Conservation (phyloP, 2,329 filamentous ascomycete genomes). For the Samsoniella hepiali region DNA sequence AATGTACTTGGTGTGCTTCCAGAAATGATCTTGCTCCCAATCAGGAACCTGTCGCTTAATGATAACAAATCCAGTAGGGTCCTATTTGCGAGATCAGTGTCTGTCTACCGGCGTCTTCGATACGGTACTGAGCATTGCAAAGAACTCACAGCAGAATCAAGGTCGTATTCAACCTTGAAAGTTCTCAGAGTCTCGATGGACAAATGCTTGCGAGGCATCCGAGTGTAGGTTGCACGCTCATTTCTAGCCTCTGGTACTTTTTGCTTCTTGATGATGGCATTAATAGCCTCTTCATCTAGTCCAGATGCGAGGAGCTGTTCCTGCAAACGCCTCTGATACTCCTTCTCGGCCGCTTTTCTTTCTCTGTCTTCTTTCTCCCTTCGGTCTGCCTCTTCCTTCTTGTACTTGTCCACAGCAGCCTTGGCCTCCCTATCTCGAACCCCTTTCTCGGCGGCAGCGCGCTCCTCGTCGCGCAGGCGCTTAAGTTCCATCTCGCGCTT, state of each 20-base stretch:
- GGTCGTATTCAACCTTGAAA: conserved; percentile 56
- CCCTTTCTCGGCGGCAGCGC: conserved; percentile 41
- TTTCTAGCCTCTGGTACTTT: conserved; percentile 36
- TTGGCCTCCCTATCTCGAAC: conserved; percentile 44
- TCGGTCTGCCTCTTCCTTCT: conserved; percentile 47
- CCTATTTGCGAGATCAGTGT: conserved; percentile 43
- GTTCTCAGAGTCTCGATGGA: conserved; percentile 58
- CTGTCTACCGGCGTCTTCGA: background rate
- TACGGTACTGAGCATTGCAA: background rate
- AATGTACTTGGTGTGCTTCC: conserved; percentile 65
- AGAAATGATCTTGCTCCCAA: conserved; percentile 67
- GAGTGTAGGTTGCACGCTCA: conserved; percentile 55
- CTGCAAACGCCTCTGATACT: conserved; percentile 54
- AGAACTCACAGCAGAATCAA: conserved; percentile 49
- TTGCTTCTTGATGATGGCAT: conserved; percentile 57
- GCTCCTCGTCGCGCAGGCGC: conserved; percentile 45
- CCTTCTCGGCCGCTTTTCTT: conserved; percentile 47
- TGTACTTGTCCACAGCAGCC: conserved; percentile 49
- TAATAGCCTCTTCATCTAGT: conserved; percentile 56
- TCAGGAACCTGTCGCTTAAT: conserved; percentile 73
- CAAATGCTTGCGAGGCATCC: conserved; percentile 59
- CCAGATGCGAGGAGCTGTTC: conserved; percentile 58
- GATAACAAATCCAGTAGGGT: conserved; percentile 66
- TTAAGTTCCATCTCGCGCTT: conserved; percentile 51
- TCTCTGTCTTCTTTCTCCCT: conserved; percentile 45